Evolutionary conservation across 2,329 filamentous ascomycete species (phyloP), one percentile per base, ranked within the genome.

Genomic region (Magnaporthiopsis poae): DNA sequence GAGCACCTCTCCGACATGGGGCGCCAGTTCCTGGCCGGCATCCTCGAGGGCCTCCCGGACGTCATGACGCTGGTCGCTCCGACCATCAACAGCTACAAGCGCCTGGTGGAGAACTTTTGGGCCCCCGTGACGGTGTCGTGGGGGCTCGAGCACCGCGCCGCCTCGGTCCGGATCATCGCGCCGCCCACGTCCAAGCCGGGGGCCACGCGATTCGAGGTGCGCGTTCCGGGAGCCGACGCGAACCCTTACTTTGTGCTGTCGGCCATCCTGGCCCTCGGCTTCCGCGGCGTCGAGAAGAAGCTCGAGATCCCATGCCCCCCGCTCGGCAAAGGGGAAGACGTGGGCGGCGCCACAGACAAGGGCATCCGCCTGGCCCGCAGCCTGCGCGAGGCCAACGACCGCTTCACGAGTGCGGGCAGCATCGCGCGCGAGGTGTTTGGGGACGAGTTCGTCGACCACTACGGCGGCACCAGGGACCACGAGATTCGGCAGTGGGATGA

Each of bases 21-120:
- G 1, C 87, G 94, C 13, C 90, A 98, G 71, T 99, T 99, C 79
- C 86, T 99, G 0, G 95, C 95, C 0, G 95, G 95, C 9, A 78
- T 99, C 1, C 83, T 99, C 0, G 89, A 91, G 31, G 95, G 94
- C 18, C 84, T 99, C 4, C 92, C 95, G 2, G 92, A 97, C 74
- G 87, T 98, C 71, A 99, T 99, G 95, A 95, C 95, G 0, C 82
- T 98, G 67, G 82, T 99, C 15, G 95, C 94, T 0, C 95, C 95
- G 0, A 99, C 92, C 0, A 86, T 99, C 74, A 99, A 99, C 83
- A 96, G 91, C 69, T 99, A 99, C 83, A 99, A 99, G 80, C 89
- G 95, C 3, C 84, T 99, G 0, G 95, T 99, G 2, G 95, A 99
- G 81, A 98, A 98, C 79, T 98, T 97, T 79, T 99, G 95, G 95